These are phyloP conservation scores for Chlorociboria aeruginascens DNA, from an alignment of 495 filamentous ascomycete species.

Conservation along the genomic window DNA sequence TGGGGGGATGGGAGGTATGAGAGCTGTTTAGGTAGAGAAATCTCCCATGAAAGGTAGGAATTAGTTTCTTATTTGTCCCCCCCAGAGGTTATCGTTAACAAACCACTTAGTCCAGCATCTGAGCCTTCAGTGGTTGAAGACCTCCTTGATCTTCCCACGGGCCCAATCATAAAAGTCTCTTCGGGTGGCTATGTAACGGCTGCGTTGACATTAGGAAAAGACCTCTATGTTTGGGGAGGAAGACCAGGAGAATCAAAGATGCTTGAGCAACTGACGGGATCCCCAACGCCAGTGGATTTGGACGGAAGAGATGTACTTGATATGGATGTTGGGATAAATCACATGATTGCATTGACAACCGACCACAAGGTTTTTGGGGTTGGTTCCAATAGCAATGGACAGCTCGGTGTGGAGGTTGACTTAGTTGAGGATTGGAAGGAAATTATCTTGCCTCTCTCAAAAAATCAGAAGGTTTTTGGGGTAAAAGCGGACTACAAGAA, in stretches of 20 bases:
- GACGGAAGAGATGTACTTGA: constrained; percentile 37
- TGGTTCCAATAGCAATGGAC: constrained; percentile 45
- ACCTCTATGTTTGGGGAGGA: constrained; percentile 53
- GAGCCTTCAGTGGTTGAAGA: constrained; percentile 32
- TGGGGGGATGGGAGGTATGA: constrained; percentile 49
- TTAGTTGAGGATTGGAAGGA: constrained; percentile 19
- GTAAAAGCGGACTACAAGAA: constrained; percentile 35
- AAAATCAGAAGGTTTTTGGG: constrained; percentile 20
- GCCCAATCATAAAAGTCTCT: constrained; percentile 39
- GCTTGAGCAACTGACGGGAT: constrained; percentile 14
- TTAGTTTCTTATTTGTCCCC: background rate
- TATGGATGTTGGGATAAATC: constrained; percentile 43
- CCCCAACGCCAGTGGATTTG: constrained; percentile 28
- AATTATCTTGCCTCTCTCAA: constrained; percentile 20
- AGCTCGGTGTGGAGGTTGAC: constrained; percentile 35
- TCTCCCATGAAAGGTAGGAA: constrained; percentile 21
- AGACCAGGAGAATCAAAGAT: constrained; percentile 23
- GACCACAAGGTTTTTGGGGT: constrained; percentile 38
- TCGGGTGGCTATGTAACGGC: constrained; percentile 42
- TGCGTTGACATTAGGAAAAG: constrained; percentile 42
- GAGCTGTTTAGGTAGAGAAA: constrained; percentile 33
- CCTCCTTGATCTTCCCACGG: constrained; percentile 37
- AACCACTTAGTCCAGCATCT: constrained; percentile 23
- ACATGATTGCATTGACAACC: constrained; percentile 42
- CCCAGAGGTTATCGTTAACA: constrained; percentile 1